These are phyloP conservation scores for Chlamydomonas schloesseri DNA, from an alignment of 139 green algal species.

Conservation along the genomic window DNA sequence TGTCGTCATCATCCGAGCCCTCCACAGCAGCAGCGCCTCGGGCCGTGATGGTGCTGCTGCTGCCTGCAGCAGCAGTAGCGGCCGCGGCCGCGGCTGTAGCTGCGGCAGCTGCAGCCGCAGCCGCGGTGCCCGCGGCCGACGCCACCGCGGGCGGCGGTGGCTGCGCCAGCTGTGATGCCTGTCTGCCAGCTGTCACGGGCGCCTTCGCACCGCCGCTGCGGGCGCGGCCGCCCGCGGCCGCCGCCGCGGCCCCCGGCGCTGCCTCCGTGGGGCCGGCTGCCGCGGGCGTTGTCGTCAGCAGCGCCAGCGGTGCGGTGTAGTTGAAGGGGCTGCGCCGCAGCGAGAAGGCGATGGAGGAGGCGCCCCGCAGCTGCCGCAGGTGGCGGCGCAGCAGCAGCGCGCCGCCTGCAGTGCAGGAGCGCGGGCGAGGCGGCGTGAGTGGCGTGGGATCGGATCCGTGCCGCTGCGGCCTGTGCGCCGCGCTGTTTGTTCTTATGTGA, in stretches of 20 bases:
- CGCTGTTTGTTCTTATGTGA: neutral
- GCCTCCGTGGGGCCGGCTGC: neutral
- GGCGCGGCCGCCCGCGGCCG: no score
- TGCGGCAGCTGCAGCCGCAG: no score
- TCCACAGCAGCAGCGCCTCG: neutral
- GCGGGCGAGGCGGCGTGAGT: no score
- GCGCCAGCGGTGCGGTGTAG: neutral
- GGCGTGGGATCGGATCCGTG: neutral
- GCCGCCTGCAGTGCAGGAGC: neutral
- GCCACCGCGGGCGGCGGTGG: neutral
- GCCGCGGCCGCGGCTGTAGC: no score
- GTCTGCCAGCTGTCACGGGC: neutral
- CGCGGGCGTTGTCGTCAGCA: neutral
- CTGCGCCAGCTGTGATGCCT: no score
- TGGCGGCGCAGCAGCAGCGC: slow-evolving; percentile 1
- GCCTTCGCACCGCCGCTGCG: neutral
- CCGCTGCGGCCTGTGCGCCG: no score
- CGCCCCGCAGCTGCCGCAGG: neutral
- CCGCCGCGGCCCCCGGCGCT: neutral
- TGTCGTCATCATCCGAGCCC: neutral
- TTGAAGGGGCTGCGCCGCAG: slow-evolving; percentile 31
- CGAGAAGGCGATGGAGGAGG: slow-evolving; percentile 7
- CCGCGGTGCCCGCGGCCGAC: no score
- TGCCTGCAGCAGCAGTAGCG: neutral
- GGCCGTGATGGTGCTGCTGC: neutral